Base-by-base conservation (phyloP, 495 filamentous ascomycete genomes). In the Amorphotheca resinae region DNA sequence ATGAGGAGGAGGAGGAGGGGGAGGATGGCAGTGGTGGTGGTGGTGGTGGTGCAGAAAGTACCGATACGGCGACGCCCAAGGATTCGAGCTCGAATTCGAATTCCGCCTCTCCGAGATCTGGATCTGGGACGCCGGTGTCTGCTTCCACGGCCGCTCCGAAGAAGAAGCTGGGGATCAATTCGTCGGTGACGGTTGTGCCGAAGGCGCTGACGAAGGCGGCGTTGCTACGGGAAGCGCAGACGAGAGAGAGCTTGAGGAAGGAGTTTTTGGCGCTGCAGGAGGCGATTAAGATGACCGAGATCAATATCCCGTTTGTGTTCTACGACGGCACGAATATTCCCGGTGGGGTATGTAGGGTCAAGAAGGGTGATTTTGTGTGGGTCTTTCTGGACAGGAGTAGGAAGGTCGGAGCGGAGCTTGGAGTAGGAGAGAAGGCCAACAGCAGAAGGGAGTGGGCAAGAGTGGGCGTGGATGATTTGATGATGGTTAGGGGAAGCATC, bases 301-400 rank as follows among this genome's bases (percentile, higher is more conserved):
- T 98, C 16, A 66, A 80, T 31, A 84, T 98, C 2, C 91, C 91
- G 0, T 98, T 98, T 61, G 86, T 95, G 17, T 96, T 98, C 56
- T 96, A 94, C 61, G 93, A 98, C 45, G 91, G 91, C n/a, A 93
- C 86, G 3, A 89, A 91, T 59, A 87, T 84, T n/a, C 79, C 87
- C 1, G 79, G 84, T 20, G 82, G 93, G 16, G 65, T 70, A 15
- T 89, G 79, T 55, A 76, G 75, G 49, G 76, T 95, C 39, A 95
- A 87, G 64, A 98, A 98, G 56, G 91, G 91, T 0, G 88, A 95
- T 50, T 77, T 72, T 38, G 66, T 91, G 12, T 95, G 89, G 88
- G 54, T 94, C 9, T 94, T 95, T 46, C 65, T 98, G 3, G 91
- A 96, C 58, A 76, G 83, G 49, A 87, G 85, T 49, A 67, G 87